A percentile compares a stretch with the other conserved stretches of the same genome.
Evolutionary conservation across 176 grass and related monocot genomes (phyloP).

Genomic region (Triticum urartu): DNA sequence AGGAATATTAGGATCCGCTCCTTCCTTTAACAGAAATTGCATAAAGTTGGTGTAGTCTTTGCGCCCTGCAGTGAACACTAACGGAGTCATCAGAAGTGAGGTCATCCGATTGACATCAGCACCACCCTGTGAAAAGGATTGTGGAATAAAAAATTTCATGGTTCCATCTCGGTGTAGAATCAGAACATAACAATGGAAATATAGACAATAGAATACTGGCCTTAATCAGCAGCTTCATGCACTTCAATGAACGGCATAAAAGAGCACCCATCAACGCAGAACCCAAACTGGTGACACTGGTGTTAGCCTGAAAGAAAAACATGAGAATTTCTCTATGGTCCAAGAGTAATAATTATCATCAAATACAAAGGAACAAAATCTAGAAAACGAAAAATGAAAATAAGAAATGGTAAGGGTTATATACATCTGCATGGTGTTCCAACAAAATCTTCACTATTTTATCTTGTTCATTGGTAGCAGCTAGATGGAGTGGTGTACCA

Average conservation of each 20-base stretch:
- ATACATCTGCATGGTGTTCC: constrained; percentile 42
- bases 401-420: background rate
- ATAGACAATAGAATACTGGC: background rate
- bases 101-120: constrained; percentile 31
- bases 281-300: background rate
- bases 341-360: background rate
- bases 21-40: constrained; percentile 30
- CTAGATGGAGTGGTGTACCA: too few species aligned
- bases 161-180: background rate
- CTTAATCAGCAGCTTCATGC: constrained; percentile 47
- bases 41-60: constrained; percentile 36
- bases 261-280: constrained; percentile 10
- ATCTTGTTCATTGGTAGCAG: constrained; percentile 6
- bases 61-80: constrained; percentile 2
- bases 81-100: background rate
- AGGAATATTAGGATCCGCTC: constrained; percentile 42
- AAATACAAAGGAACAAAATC: background rate
- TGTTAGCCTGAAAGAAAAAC: constrained; percentile 28
- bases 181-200: background rate
- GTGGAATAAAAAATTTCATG: background rate
- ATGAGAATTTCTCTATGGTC: too few species aligned
- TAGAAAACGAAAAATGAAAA: background rate
- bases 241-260: constrained; percentile 32
- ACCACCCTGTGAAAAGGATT: constrained; percentile 38
- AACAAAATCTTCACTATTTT: constrained; percentile 37